A percentile compares a stretch with the other conserved stretches of the same genome.
phyloP scores from a whole-genome alignment of 345 rosid genomes.

The Aegle marmelos region DNA sequence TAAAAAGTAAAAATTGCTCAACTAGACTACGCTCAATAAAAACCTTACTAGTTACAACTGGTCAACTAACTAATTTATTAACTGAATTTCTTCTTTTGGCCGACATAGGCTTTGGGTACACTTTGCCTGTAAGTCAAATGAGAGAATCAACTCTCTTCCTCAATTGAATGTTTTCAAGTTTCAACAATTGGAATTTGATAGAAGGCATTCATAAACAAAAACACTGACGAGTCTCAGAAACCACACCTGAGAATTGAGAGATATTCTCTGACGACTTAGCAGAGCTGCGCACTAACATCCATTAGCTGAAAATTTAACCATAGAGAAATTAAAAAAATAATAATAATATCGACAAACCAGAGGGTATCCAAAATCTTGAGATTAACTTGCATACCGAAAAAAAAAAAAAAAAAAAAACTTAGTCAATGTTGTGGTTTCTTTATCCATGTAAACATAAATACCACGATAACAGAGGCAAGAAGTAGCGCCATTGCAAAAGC shows the following conservation, averaged over 20 bases:
- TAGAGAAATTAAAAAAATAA: conserved; percentile 14
- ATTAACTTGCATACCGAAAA: conserved; percentile 59
- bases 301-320: conserved; percentile 58
- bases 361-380: conserved; percentile 17
- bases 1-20: no score
- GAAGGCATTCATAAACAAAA: no score
- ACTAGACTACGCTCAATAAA: no score
- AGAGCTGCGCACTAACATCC: conserved; percentile 95
- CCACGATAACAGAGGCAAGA: conserved; percentile 9
- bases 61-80: no score
- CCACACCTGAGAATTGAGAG: conserved; percentile 86
- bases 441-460: conserved; percentile 50
- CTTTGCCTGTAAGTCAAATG: no score
- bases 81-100: no score
- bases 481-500: conserved; percentile 1
- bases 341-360: conserved; percentile 6
- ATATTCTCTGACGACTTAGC: conserved; percentile 93
- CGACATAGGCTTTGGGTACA: no score
- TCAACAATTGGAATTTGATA: no score
- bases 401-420: conserved; percentile 96
- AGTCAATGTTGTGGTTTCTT: conserved; percentile 71
- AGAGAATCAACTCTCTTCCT: no score
- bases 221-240: conserved; percentile 7
- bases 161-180: no score
- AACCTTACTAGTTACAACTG: no score